Base-by-base conservation (phyloP, 2,329 filamentous ascomycete species). In the Aspergillaceae sp. region DNA sequence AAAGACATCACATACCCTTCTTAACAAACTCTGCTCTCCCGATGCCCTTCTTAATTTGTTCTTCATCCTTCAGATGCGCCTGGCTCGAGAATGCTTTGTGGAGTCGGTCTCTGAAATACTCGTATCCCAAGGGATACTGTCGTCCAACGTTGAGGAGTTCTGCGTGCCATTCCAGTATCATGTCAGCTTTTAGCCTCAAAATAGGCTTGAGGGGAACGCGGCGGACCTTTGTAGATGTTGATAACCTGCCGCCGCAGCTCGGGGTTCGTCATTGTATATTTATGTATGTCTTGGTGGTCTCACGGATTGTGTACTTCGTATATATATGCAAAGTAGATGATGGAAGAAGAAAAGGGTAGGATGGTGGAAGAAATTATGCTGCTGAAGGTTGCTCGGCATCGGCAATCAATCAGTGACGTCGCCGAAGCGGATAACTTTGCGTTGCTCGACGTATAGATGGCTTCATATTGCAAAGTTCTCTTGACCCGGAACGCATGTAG, bases 21-120 rank as follows among this genome's bases (percentile, higher is more conserved):
- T 87, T 94, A 3, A 97, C 88, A 66, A 86, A 96, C 54, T 94
- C 80, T 0, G 89, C 91, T 49, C 84, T 76, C 36, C 79, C 75
- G 46, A 98, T 87, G 0, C 82, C 86, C 49, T 82, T 76, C 37
- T 75, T 76, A 42, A 98, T 96, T 58, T 87, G 76, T 5, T 77
- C 79, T 51, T 91, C 84, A 55, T 92, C 82, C 2, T 72, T 75
- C 48, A 95, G 62, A 36, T 75, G 67, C 2, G 83, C 79, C 56
- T 94, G 88, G 41, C 81, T 80, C 54, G 83, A 79, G 69, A 97
- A 98, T 1, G 91, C 91, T 50, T 82, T 81, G 70, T 96, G 89
- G 7, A 96, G 72, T 2, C 89, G 80, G 5, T 81, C 78, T 7
- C 85, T 80, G 64, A 94, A 96, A 70, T 90, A 96, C 29, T 74